Base-by-base conservation (phyloP, 2,329 filamentous ascomycete species). In the Ciborinia camelliae region DNA sequence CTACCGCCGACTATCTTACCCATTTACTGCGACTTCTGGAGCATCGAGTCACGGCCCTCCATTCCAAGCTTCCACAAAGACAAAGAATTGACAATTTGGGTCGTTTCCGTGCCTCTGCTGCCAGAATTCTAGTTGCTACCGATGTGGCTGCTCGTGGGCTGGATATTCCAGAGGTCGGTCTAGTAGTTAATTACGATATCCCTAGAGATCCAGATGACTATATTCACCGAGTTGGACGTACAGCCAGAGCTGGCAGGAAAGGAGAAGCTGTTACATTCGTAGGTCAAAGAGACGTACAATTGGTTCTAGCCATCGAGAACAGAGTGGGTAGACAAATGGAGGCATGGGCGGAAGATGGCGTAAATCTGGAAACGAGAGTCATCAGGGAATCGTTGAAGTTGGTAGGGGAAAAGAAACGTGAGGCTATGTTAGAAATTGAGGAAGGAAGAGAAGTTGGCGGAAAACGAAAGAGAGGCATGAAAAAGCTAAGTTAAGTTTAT, bases 201-300 rank as follows among this genome's bases (percentile, higher is more conserved):
- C 95, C 95, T 0, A 87, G 94, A n/a, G 92, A 97, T 74, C 92
- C 94, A 3, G 93, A 97, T 76, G 94, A 97, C 77, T 99, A 99
- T 76, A 95, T 99, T 70, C 95, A 99, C 79, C 87, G 95, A 15
- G 94, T 97, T 59, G 95, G 95, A 76, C 89, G 95, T 78, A 99
- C 95, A 15, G 95, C 95, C 4, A 88, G 95, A 84, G 95, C 95
- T 0, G 95, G 95, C 0, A 85, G 92, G 52, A 83, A 82, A 62
- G 95, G 95, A 72, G 89, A 92, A 69, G 87, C 90, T 6, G 86
- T 97, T 20, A 96, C 91, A 2, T 86, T 99, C 71, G 89, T 99
- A 2, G 94, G 95, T 2, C 94, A 98, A 81, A 84, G 94, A 65
- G 95, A 99, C 76, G 92, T 98, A 1, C 87, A 93, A 72, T 82